phyloP scores from a whole-genome alignment of 1,284 basidiomycete genomes.

The Volvariella surrecta region DNA sequence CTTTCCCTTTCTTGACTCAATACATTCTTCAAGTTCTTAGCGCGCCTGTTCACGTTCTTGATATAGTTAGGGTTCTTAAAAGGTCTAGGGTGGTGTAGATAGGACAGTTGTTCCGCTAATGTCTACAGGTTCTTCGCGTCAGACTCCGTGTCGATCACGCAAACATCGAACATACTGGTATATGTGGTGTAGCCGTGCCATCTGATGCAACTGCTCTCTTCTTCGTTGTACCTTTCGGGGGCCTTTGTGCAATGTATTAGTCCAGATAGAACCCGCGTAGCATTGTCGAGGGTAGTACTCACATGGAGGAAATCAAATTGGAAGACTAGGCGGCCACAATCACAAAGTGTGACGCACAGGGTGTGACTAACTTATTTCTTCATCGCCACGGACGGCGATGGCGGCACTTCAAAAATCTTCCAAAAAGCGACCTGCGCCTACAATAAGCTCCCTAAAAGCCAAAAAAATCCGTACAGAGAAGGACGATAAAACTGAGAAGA shows the following conservation, averaged over 20 bases:
- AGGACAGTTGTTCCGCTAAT: slow-evolving; percentile 64
- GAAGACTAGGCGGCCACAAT: neutral
- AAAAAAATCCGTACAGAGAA: slow-evolving; percentile 42
- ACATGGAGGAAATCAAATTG: neutral
- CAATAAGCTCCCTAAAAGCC: slow-evolving; percentile 36
- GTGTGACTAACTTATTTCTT: slow-evolving; percentile 5
- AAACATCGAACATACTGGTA: slow-evolving; percentile 25
- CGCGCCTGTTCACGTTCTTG: slow-evolving; percentile 59
- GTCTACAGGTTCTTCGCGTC: too few relatives aligned
- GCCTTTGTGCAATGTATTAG: slow-evolving; percentile 20
- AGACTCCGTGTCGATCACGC: too few relatives aligned
- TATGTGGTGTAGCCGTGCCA: slow-evolving; percentile 31
- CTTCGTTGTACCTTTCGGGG: slow-evolving; percentile 34
- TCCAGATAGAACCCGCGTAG: neutral
- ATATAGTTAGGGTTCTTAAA: slow-evolving; percentile 68
- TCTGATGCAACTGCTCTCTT: slow-evolving; percentile 30
- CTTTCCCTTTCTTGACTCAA: slow-evolving; percentile 68
- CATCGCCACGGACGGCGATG: slow-evolving; percentile 11
- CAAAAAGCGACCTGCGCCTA: slow-evolving; percentile 41
- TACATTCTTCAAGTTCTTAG: slow-evolving; percentile 71
- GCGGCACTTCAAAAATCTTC: slow-evolving; percentile 20
- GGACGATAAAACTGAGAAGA: slow-evolving; percentile 25
- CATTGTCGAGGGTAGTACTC: neutral
- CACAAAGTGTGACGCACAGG: neutral
- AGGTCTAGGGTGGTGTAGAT: slow-evolving; percentile 54